Evolutionary conservation across 2,329 filamentous ascomycete genomes (phyloP).

Genomic region (Ophiocordyceps robertsii): DNA sequence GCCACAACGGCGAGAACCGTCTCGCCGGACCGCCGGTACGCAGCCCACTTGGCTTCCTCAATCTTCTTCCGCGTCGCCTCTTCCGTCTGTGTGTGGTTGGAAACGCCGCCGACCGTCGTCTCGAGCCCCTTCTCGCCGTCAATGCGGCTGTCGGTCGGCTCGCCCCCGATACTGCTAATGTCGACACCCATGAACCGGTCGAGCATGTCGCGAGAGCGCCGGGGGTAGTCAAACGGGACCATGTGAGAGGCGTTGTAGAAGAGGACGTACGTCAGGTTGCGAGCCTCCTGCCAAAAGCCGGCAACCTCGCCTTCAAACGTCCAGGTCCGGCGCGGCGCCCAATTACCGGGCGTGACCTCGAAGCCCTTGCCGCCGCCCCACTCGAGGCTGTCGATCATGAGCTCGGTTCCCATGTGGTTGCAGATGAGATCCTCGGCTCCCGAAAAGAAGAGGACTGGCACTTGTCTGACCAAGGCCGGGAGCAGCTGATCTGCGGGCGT

Average conservation of each 20-base stretch:
- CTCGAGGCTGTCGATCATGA: slow-evolving; percentile 75
- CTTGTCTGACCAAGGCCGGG: slow-evolving; percentile 61
- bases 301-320: slow-evolving; percentile 79
- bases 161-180: slow-evolving; percentile 74
- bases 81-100: slow-evolving; percentile 37
- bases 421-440: slow-evolving; percentile 92
- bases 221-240: slow-evolving; percentile 89
- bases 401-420: slow-evolving; percentile 90
- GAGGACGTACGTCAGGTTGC: slow-evolving; percentile 89
- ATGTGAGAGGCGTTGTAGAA: slow-evolving; percentile 97
- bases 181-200: slow-evolving; percentile 93
- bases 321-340: slow-evolving; percentile 89
- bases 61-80: slow-evolving; percentile 47
- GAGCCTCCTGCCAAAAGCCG: slow-evolving; percentile 86
- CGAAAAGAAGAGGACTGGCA: slow-evolving; percentile 79
- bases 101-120: slow-evolving; percentile 62
- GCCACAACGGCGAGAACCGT: slow-evolving; percentile 71
- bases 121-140: slow-evolving; percentile 74
- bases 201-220: slow-evolving; percentile 85
- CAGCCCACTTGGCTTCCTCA: slow-evolving; percentile 76
- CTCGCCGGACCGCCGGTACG: slow-evolving; percentile 79
- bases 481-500: slow-evolving; percentile 61
- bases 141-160: slow-evolving; percentile 63
- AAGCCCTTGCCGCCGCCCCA: slow-evolving; percentile 93
- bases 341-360: slow-evolving; percentile 72